Evolutionary conservation across 2,329 filamentous ascomycete species (phyloP).

Genomic region (Hyphodiscus sp.): DNA sequence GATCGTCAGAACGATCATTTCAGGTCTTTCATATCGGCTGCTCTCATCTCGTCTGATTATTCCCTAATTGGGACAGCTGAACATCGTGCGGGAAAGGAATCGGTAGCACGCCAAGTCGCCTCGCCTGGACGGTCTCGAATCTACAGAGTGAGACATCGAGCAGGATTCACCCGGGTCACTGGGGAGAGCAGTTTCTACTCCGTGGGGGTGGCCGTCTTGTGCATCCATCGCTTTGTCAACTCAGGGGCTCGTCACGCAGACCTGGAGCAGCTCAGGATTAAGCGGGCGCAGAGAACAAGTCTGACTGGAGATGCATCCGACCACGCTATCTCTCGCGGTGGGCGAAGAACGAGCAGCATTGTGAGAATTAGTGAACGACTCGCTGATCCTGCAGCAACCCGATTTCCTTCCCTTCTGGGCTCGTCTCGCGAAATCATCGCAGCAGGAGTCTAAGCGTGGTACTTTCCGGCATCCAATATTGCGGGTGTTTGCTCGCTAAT

Average conservation of each 20-base stretch:
- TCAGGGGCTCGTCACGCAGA: background rate
- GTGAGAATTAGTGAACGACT: background rate
- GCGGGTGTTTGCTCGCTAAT: background rate
- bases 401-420: background rate
- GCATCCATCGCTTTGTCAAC: background rate
- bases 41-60: background rate
- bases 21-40: background rate
- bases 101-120: background rate
- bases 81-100: background rate
- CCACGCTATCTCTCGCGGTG: background rate
- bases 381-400: background rate
- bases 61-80: background rate
- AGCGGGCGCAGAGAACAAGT: background rate
- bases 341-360: background rate
- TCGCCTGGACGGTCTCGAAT: background rate
- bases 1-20: background rate
- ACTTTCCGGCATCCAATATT: background rate
- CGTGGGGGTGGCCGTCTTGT: background rate
- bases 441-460: background rate
- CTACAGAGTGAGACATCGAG: background rate
- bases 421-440: background rate
- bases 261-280: background rate
- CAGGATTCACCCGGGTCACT: background rate
- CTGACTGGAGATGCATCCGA: background rate
- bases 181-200: background rate